These are phyloP conservation scores for Lachnellula willkommii DNA, from an alignment of 2,329 filamentous ascomycete genomes.

Conservation along the genomic window DNA sequence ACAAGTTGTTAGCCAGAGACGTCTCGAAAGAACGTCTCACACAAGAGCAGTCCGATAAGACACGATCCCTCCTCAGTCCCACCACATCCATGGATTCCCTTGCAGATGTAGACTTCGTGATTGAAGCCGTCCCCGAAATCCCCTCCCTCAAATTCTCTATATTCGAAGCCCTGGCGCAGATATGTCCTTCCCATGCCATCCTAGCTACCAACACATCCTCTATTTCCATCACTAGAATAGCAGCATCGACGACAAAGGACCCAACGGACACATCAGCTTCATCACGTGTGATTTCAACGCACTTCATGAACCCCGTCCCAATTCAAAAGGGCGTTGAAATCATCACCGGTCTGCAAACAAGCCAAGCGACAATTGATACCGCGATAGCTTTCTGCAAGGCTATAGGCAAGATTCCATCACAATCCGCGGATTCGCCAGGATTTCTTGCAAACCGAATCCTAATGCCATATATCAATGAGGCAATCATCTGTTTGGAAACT, in stretches of 20 bases:
- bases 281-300: slow-evolving; percentile 86
- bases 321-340: slow-evolving; percentile 97
- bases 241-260: slow-evolving; percentile 74
- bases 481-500: slow-evolving; percentile 91
- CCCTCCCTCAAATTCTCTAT: slow-evolving; percentile 81
- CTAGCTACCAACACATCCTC: slow-evolving; percentile 98
- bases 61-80: slow-evolving; percentile 62
- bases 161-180: slow-evolving; percentile 74
- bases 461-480: slow-evolving; percentile 99
- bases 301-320: slow-evolving; percentile 99
- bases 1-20: slow-evolving; percentile 91
- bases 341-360: slow-evolving; percentile 90
- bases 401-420: slow-evolving; percentile 89
- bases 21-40: slow-evolving; percentile 82
- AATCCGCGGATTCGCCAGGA: slow-evolving; percentile 83
- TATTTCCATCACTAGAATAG: slow-evolving; percentile 94
- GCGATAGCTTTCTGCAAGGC: slow-evolving; percentile 80
- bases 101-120: slow-evolving; percentile 86
- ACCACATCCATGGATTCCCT: slow-evolving; percentile 73
- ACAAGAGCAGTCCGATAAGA: slow-evolving; percentile 70
- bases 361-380: slow-evolving; percentile 70
- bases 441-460: slow-evolving; percentile 95
- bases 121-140: slow-evolving; percentile 95
- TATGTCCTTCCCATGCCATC: slow-evolving; percentile 79
- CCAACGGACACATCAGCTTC: slow-evolving; percentile 75